Evolutionary conservation across 2,329 filamentous ascomycete genomes (phyloP).

Genomic region (Paraphaeosphaeria minitans): DNA sequence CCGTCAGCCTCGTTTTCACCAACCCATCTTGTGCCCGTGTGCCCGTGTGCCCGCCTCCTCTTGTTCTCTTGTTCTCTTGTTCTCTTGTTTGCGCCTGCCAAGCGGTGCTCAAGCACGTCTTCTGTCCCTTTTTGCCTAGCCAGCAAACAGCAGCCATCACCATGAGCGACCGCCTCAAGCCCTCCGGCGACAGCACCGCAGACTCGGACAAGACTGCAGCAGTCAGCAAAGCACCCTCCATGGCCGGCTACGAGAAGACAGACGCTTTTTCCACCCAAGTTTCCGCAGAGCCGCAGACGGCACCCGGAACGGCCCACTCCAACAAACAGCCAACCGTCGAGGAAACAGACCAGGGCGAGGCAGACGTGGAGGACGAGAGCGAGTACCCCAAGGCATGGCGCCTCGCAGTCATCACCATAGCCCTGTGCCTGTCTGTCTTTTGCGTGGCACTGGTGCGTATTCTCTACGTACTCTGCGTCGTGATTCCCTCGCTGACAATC

Average conservation of each 20-base stretch:
- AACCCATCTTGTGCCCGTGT: neutral
- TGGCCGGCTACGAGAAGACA: constrained; percentile 5
- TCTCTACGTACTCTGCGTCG: neutral
- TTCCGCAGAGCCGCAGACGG: neutral
- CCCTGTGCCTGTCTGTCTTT: constrained; percentile 45
- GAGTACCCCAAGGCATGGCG: constrained; percentile 45
- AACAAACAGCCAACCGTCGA: constrained; percentile 6
- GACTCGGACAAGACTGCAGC: constrained; percentile 2
- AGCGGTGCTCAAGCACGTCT: neutral
- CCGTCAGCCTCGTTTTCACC: neutral
- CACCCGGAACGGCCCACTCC: neutral
- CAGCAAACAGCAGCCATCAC: neutral
- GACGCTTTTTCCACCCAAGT: neutral
- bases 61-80: no score
- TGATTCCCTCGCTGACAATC: constrained; percentile 6
- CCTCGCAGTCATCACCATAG: constrained; percentile 39
- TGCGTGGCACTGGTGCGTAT: constrained; percentile 45
- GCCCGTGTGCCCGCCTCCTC: no score
- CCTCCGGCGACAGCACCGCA: constrained; percentile 1
- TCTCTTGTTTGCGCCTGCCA: neutral
- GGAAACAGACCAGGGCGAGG: constrained; percentile 19
- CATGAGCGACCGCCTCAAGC: constrained; percentile 7
- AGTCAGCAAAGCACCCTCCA: constrained; percentile 5
- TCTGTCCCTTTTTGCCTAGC: neutral
- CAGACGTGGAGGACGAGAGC: constrained; percentile 29